phyloP scores from a whole-genome alignment of 2,329 filamentous ascomycete genomes.

The Seiridium unicorne region DNA sequence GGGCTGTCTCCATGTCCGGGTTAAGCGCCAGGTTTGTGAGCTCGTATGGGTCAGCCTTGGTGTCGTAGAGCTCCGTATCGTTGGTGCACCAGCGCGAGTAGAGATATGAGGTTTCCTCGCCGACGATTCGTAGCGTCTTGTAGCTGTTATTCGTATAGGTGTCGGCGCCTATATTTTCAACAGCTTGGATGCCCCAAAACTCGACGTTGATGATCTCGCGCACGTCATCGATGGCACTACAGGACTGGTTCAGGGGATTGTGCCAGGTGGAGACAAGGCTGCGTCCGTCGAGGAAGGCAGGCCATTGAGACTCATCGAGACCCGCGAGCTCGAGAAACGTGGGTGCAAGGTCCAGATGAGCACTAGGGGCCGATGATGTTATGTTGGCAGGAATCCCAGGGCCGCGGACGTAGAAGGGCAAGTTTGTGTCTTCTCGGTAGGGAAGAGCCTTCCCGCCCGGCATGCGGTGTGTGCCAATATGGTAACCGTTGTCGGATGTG shows the following conservation, averaged over 20 bases:
- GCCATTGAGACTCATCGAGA: constrained; percentile 35
- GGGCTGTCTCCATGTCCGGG: constrained; percentile 9
- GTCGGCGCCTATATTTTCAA: neutral
- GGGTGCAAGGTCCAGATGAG: constrained; percentile 54
- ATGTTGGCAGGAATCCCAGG: constrained; percentile 48
- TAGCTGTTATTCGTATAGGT: constrained; percentile 51
- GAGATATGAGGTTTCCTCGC: constrained; percentile 55
- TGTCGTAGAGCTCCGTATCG: constrained; percentile 65
- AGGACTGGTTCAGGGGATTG: neutral
- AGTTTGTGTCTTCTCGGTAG: constrained; percentile 57
- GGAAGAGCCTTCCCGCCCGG: constrained; percentile 57
- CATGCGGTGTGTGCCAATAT: constrained; percentile 57
- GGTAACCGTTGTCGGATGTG: constrained; percentile 58
- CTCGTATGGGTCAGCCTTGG: constrained; percentile 33
- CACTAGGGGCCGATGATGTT: constrained; percentile 44
- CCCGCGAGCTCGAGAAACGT: constrained; percentile 45
- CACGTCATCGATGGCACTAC: constrained; percentile 7
- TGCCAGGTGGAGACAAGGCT: constrained; percentile 40
- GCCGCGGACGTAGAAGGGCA: constrained; percentile 60
- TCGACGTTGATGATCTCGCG: constrained; percentile 42
- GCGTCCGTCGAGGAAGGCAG: constrained; percentile 46
- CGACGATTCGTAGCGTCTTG: constrained; percentile 55
- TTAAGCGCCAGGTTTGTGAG: constrained; percentile 17
- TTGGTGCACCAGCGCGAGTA: constrained; percentile 72
- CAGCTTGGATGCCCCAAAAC: constrained; percentile 40